phyloP scores from a whole-genome alignment of 352 stramenopile species.

The Pythium phragmiticola region DNA sequence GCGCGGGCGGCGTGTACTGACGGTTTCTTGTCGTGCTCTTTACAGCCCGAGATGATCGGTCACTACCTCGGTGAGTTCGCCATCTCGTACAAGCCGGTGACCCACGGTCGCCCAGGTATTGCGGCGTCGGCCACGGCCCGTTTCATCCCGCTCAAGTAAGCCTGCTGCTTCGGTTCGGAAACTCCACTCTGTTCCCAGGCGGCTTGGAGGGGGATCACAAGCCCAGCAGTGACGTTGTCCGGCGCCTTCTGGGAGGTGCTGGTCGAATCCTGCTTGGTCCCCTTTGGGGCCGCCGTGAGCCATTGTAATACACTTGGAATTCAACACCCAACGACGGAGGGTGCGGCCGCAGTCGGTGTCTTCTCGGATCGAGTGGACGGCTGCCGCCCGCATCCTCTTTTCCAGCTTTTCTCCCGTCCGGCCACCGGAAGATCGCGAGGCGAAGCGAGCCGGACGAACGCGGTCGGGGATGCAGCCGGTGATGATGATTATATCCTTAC shows the following conservation, averaged over 20 bases:
- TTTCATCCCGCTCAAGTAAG: conserved; percentile 99
- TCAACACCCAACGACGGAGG: conserved; percentile 17
- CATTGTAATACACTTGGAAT: conserved; percentile 79
- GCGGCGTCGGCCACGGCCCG: conserved; percentile 95
- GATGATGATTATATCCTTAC: conserved; percentile 25
- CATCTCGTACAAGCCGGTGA: conserved; percentile 98
- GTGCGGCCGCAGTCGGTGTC: background rate
- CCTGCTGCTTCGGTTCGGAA: background rate
- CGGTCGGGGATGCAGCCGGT: conserved; percentile 6
- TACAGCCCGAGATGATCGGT: conserved; percentile 98
- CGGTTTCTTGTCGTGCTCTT: conserved; percentile 15
- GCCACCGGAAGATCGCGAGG: background rate
- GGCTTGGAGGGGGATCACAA: no score
- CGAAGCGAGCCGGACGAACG: background rate
- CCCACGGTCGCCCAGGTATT: conserved; percentile 98
- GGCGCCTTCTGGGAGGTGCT: conserved; percentile 15
- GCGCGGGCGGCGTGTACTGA: conserved; percentile 23
- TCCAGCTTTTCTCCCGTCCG: background rate
- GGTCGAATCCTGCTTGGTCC: background rate
- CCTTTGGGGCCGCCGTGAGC: conserved; percentile 39
- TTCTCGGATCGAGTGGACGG: background rate
- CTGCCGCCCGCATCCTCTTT: conserved; percentile 6
- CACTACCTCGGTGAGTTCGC: conserved; percentile 99
- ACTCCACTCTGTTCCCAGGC: no score
- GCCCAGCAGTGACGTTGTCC: no score